Evolutionary conservation across 1,284 basidiomycete species (phyloP).

Genomic region (Leucoagaricus sp.): DNA sequence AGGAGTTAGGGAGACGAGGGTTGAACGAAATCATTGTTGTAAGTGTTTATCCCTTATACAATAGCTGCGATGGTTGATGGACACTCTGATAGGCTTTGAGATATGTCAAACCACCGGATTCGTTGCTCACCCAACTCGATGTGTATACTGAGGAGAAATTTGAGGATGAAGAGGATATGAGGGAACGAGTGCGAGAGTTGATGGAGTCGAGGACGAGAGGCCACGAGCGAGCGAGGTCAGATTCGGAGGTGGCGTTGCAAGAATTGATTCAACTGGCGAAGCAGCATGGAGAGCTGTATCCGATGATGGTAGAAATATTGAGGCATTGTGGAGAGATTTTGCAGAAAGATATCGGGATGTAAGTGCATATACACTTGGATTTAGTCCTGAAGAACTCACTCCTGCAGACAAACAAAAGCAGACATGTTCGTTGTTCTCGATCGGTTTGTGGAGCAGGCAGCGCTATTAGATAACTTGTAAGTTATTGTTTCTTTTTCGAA

Average conservation of each 20-base stretch:
- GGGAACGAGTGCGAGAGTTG: constrained; percentile 57
- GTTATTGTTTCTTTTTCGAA: constrained; percentile 23
- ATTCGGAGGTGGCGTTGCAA: constrained; percentile 53
- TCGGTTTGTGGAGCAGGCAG: constrained; percentile 69
- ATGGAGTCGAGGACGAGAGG: constrained; percentile 25
- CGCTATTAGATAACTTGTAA: constrained; percentile 63
- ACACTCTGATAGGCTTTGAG: constrained; percentile 56
- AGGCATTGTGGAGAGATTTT: constrained; percentile 57
- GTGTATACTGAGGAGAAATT: constrained; percentile 87
- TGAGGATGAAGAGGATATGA: constrained; percentile 85
- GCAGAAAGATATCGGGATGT: constrained; percentile 64
- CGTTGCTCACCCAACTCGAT: constrained; percentile 72
- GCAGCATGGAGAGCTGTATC: constrained; percentile 57
- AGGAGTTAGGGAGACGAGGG: constrained; percentile 80
- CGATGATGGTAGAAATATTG: constrained; percentile 55
- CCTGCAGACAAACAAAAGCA: constrained; percentile 59
- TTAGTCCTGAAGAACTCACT: background rate
- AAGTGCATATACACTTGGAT: constrained; percentile 27
- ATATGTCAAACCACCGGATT: constrained; percentile 77
- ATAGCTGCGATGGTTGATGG: background rate
- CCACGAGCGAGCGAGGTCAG: constrained; percentile 39
- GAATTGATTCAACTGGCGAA: constrained; percentile 59
- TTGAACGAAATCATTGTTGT: constrained; percentile 84
- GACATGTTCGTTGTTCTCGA: constrained; percentile 64
- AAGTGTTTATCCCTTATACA: constrained; percentile 31